Conservation (phyloP, 108 stramenopile species). For the Asterionellopsis glacialis region DNA sequence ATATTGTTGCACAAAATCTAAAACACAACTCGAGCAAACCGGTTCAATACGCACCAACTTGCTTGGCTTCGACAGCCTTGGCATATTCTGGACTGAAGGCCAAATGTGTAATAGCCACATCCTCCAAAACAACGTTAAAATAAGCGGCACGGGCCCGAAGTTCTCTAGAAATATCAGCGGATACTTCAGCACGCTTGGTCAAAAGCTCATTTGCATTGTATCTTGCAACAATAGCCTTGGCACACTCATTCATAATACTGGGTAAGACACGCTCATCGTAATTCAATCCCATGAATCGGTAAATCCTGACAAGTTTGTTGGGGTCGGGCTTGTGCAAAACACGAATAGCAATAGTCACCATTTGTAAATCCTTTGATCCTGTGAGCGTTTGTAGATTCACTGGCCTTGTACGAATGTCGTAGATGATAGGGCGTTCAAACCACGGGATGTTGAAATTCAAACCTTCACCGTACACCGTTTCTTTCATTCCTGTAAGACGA, state of each 20-base stretch:
- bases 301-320: conserved; percentile 89
- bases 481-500: conserved; percentile 91
- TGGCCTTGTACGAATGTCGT: conserved; percentile 95
- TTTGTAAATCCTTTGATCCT: conserved; percentile 98
- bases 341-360: conserved; percentile 99
- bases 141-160: conserved; percentile 74
- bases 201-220: conserved; percentile 99
- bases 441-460: conserved; percentile 98
- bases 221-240: conserved; percentile 98
- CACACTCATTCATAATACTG: conserved; percentile 99
- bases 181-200: conserved; percentile 97
- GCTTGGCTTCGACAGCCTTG: conserved; percentile 98
- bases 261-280: conserved; percentile 99
- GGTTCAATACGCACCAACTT: conserved; percentile 67
- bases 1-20: not conserved
- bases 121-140: conserved; percentile 91
- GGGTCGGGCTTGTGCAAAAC: conserved; percentile 95
- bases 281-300: conserved; percentile 89
- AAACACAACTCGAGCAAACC: conserved; percentile 1
- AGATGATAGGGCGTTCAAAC: conserved; percentile 96
- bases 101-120: conserved; percentile 99
- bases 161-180: conserved; percentile 74
- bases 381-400: conserved; percentile 93
- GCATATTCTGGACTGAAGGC: conserved; percentile 98
- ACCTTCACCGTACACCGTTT: conserved; percentile 87